Base-by-base conservation (phyloP, 768 basidiomycete species). In the Boletus reticulatus region DNA sequence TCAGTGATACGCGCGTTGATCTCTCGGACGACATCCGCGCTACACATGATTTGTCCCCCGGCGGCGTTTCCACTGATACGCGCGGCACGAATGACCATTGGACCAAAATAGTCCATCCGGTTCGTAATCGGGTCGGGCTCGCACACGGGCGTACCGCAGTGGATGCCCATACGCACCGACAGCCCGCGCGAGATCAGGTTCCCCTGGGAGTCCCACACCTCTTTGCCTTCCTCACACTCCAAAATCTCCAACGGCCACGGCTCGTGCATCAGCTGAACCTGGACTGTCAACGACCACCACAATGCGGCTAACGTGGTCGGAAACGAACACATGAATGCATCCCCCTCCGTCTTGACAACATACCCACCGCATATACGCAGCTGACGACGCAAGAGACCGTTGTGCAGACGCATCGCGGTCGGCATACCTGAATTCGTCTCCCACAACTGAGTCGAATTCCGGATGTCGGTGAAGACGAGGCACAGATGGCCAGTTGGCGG, bases 301-400 rank as follows among this genome's bases (percentile, higher is more conserved):
- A 98, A 73, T 0, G 93, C 97, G 0, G 89, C 81, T 2, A 93
- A 78, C 13, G 93, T 83, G 3, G 87, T 91, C 3, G 92, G 90
- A 81, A 99, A 99, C 20, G 96, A 93, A 50, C 94, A 94, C 91
- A 99, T 95, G 78, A 99, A 99, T 1, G 96, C 87, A 66, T 98
- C 97, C 29, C 97, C 97, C 85, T 99, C 97, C 12, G 97, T 99
- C 75, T 99, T 99, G 66, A 98, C 96, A 74, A 98, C 94, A 71
- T 98, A 99, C 1, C 97, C 97, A 29, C 94, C 94, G 64, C 94
- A 95, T 41, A 89, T 78, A 29, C 96, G 84, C 32, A 98, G 76
- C 57, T 89, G 86, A 7, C 95, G 82, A 20, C 97, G 85, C 44
- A 98, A 79, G 22, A 98, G 78, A 48, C 75, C 80, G 68, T 98